Percentiles rank a stretch among this genome's conserved stretches.
phyloP scores from a whole-genome alignment of 2,329 filamentous ascomycete genomes.

The Colletotrichum neosansevieriae region DNA sequence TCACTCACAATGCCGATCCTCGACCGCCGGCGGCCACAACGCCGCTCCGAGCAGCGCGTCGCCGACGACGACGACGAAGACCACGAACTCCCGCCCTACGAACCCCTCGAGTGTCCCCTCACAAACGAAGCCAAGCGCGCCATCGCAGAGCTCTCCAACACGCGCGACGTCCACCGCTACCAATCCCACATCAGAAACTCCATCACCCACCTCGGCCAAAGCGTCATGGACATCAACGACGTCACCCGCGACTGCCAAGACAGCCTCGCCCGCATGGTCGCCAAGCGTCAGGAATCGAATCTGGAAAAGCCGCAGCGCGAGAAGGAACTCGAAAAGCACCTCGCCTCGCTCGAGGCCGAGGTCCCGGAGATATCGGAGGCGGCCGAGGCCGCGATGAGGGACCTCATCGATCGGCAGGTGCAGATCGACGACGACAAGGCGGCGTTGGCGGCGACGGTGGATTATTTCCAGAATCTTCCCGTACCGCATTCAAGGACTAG shows the following conservation, averaged over 20 bases:
- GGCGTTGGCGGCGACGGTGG: constrained; percentile 52
- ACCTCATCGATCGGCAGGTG: constrained; percentile 61
- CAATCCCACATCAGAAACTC: constrained; percentile 60
- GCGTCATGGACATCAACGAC: constrained; percentile 64
- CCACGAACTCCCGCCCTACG: constrained; percentile 60
- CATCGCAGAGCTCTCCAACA: constrained; percentile 58
- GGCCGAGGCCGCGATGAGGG: constrained; percentile 61
- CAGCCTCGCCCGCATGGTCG: constrained; percentile 47
- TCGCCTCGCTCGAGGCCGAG: constrained; percentile 53
- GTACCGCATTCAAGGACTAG: constrained; percentile 25
- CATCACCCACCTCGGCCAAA: constrained; percentile 56
- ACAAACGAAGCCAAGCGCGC: constrained; percentile 52
- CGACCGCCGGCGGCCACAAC: constrained; percentile 33
- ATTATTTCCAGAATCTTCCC: constrained; percentile 34
- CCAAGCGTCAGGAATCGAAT: constrained; percentile 54
- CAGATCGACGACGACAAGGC: constrained; percentile 62
- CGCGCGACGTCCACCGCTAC: constrained; percentile 56
- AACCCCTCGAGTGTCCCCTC: constrained; percentile 61
- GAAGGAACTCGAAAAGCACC: constrained; percentile 53
- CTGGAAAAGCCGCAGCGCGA: constrained; percentile 52
- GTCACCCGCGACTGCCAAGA: constrained; percentile 52
- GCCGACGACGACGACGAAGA: constrained; percentile 29
- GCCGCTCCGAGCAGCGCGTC: constrained; percentile 31
- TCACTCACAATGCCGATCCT: constrained; percentile 26
- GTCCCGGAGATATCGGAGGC: constrained; percentile 58